phyloP scores from a whole-genome alignment of 1,139 yeast species.

The Pichia inconspicua region DNA sequence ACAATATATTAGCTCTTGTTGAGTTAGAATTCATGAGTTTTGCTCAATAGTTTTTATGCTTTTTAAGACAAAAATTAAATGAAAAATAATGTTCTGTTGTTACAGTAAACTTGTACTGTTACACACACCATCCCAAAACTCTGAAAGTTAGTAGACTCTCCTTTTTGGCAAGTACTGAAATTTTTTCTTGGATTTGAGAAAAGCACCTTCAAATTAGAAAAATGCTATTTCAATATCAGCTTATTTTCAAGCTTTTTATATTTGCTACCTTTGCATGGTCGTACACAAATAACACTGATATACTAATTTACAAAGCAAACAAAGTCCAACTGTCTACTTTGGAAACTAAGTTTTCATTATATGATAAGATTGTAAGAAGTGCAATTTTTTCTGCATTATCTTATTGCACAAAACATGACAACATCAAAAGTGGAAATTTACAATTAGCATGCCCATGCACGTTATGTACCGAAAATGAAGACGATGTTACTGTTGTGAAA shows the following conservation, averaged over 20 bases:
- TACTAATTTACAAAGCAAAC: not conserved
- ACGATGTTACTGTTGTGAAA: slow-evolving; percentile 22
- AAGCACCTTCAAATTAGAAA: no score
- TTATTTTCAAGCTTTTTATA: not conserved
- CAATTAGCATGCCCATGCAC: slow-evolving; percentile 9
- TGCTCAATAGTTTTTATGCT: no score
- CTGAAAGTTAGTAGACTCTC: no score
- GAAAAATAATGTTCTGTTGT: no score
- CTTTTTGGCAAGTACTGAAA: no score
- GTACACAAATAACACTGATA: no score
- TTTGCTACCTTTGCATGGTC: not conserved
- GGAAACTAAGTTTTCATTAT: not conserved
- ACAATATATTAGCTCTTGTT: no score
- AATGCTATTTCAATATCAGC: not conserved
- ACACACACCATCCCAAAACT: no score
- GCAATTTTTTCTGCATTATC: slow-evolving; percentile 11
- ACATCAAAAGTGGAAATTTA: slow-evolving; percentile 7
- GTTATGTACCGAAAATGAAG: slow-evolving; percentile 8
- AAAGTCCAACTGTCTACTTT: not conserved
- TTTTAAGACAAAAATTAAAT: no score
- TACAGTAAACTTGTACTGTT: no score
- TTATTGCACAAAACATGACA: slow-evolving; percentile 13
- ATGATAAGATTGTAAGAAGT: not conserved
- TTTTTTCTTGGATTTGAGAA: no score
- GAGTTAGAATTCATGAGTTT: no score